These are phyloP conservation scores for Aspergillus sp. DNA, from an alignment of 2,329 filamentous ascomycete species.

Conservation along the genomic window DNA sequence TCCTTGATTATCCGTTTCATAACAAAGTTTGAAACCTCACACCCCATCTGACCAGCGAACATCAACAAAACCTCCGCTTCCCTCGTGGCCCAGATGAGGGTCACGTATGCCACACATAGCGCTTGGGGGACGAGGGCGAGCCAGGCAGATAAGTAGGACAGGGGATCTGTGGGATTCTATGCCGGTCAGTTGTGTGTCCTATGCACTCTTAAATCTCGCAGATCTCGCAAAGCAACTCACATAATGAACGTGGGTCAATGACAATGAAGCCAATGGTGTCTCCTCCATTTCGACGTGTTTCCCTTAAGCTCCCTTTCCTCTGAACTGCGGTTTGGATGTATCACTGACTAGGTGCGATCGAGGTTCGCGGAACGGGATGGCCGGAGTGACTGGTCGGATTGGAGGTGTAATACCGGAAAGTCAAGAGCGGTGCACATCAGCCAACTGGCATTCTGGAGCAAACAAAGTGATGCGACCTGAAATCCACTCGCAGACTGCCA, in stretches of 20 bases:
- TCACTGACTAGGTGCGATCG: too few species aligned
- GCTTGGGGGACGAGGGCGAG: constrained; percentile 90
- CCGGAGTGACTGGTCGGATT: not conserved
- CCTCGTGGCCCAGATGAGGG: constrained; percentile 82
- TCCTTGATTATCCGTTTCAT: constrained; percentile 90
- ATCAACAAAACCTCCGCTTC: constrained; percentile 84
- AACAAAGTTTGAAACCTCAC: constrained; percentile 82
- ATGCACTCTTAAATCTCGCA: not conserved
- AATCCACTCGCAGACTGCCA: too few species aligned
- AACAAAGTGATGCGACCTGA: too few species aligned
- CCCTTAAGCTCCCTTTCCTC: not conserved
- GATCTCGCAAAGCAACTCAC: constrained; percentile 46
- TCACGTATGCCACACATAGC: constrained; percentile 81
- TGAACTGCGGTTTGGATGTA: too few species aligned
- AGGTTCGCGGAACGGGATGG: not conserved
- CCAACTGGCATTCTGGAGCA: not conserved
- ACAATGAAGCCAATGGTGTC: constrained; percentile 72
- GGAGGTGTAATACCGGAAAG: not conserved
- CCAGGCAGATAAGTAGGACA: constrained; percentile 87
- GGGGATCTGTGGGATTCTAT: constrained; percentile 74
- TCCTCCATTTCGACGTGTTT: constrained; percentile 21
- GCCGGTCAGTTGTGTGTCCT: constrained; percentile 2
- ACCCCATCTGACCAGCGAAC: constrained; percentile 84
- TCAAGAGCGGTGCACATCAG: not conserved
- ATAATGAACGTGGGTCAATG: constrained; percentile 93